These are phyloP conservation scores for Trametes cingulata DNA, from an alignment of 768 basidiomycete species.

Conservation along the genomic window DNA sequence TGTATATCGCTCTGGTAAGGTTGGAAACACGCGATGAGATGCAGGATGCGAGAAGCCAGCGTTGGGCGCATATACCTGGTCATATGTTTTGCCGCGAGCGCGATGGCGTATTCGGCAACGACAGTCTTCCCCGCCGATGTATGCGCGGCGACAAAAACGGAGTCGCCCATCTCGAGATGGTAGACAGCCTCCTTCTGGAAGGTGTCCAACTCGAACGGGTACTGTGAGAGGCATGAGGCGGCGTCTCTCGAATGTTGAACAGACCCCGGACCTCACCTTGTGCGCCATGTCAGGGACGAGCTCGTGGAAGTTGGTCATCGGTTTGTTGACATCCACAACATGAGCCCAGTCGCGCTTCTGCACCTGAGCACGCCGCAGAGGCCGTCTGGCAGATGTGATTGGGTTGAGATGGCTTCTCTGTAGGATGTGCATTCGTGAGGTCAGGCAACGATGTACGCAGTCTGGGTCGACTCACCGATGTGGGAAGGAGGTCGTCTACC, in stretches of 20 bases:
- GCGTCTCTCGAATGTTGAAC: background rate
- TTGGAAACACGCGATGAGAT: background rate
- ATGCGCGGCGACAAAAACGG: conserved; percentile 99
- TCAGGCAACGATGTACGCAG: background rate
- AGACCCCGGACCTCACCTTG: conserved; percentile 50
- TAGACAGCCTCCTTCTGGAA: conserved; percentile 99
- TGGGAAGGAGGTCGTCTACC: conserved; percentile 74
- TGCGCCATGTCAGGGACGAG: conserved; percentile 97
- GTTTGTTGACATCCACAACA: conserved; percentile 90
- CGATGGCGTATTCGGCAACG: conserved; percentile 98
- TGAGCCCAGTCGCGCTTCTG: conserved; percentile 98
- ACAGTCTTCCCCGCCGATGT: conserved; percentile 99
- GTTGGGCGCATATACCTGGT: conserved; percentile 64
- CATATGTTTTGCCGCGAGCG: conserved; percentile 96
- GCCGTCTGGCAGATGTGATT: conserved; percentile 42
- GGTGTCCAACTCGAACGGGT: conserved; percentile 98
- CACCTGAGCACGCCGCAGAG: conserved; percentile 45
- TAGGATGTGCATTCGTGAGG: background rate
- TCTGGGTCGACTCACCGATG: conserved; percentile 26
- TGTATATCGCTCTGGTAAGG: conserved; percentile 85
- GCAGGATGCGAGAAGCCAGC: background rate
- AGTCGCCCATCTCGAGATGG: conserved; percentile 95
- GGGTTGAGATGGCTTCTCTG: conserved; percentile 64
- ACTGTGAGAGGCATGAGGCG: conserved; percentile 46
- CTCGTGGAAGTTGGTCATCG: conserved; percentile 84